Conservation (phyloP, 2,329 filamentous ascomycete genomes). For the Helminthosporium solani region DNA sequence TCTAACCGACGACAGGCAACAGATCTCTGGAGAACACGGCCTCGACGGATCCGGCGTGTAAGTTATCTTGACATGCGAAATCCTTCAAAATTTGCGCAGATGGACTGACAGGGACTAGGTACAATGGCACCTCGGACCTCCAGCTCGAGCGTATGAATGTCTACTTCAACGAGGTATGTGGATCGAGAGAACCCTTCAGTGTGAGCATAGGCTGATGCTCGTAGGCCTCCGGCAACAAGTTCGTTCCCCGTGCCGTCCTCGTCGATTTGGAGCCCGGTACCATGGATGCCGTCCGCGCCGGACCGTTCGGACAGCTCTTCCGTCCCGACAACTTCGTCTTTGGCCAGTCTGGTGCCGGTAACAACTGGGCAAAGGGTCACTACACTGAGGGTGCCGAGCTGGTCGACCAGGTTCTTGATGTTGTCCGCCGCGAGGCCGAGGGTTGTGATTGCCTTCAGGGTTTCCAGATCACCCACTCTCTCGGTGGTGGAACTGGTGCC, state of each 20-base stretch:
- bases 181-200: slow-evolving; percentile 2
- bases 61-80: slow-evolving; percentile 47
- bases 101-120: slow-evolving; percentile 55
- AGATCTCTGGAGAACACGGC: slow-evolving; percentile 72
- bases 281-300: slow-evolving; percentile 98
- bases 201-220: slow-evolving; percentile 22
- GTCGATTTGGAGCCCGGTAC: slow-evolving; percentile 99
- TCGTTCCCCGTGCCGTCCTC: slow-evolving; percentile 97
- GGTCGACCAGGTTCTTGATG: slow-evolving; percentile 96
- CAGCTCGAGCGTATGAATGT: slow-evolving; percentile 99
- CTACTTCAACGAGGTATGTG: slow-evolving; percentile 88
- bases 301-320: slow-evolving; percentile 98
- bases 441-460: slow-evolving; percentile 99
- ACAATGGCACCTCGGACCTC: slow-evolving; percentile 97
- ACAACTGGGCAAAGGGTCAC: slow-evolving; percentile 99
- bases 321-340: slow-evolving; percentile 99
- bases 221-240: slow-evolving; percentile 95
- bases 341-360: slow-evolving; percentile 98
- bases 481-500: slow-evolving; percentile 99
- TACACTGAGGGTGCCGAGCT: slow-evolving; percentile 99
- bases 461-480: slow-evolving; percentile 99
- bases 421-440: slow-evolving; percentile 98
- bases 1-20: slow-evolving; percentile 46
- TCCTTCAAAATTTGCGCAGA: neutral
- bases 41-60: slow-evolving; percentile 97